These are phyloP conservation scores for Euphorbia celastroides DNA, from an alignment of 441 rosid species.

Conservation along the genomic window DNA sequence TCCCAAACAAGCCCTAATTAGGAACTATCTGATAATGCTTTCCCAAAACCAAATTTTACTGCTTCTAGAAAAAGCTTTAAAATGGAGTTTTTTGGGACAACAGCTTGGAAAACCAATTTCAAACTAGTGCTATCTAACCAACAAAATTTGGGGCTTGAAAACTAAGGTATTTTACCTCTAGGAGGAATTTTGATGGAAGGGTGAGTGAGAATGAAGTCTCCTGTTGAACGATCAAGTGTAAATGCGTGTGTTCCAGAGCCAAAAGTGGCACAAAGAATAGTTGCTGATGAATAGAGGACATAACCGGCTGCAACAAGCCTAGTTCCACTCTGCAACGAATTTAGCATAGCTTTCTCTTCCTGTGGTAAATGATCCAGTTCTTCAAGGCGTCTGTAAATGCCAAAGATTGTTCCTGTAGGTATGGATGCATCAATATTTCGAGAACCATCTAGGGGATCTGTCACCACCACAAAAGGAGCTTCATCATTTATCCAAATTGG, in stretches of 20 bases:
- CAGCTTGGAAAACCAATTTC: too few relatives aligned
- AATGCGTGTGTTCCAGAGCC: slow-evolving; percentile 94
- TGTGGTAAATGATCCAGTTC: slow-evolving; percentile 73
- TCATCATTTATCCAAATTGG: slow-evolving; percentile 69
- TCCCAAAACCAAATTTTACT: too few relatives aligned
- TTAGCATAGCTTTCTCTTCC: slow-evolving; percentile 64
- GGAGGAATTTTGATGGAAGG: slow-evolving; percentile 65
- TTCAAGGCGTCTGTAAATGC: slow-evolving; percentile 59
- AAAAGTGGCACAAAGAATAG: slow-evolving; percentile 69
- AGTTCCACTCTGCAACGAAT: slow-evolving; percentile 75
- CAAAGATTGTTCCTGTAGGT: slow-evolving; percentile 88
- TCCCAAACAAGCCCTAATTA: too few relatives aligned
- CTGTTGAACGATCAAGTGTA: slow-evolving; percentile 76
- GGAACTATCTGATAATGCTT: too few relatives aligned
- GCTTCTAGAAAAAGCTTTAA: too few relatives aligned
- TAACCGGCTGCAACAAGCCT: slow-evolving; percentile 82
- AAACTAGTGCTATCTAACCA: too few relatives aligned
- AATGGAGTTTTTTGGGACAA: too few relatives aligned
- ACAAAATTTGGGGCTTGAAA: too few relatives aligned
- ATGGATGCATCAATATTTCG: slow-evolving; percentile 92
- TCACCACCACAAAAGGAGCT: slow-evolving; percentile 75
- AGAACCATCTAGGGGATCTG: slow-evolving; percentile 95
- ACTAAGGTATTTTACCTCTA: slow-evolving; percentile 50
- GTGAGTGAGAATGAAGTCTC: slow-evolving; percentile 85
- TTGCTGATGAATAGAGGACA: slow-evolving; percentile 88